Evolutionary conservation across 345 rosid species (phyloP), one percentile per base, ranked within the genome.

Genomic region (Linum lewisii): DNA sequence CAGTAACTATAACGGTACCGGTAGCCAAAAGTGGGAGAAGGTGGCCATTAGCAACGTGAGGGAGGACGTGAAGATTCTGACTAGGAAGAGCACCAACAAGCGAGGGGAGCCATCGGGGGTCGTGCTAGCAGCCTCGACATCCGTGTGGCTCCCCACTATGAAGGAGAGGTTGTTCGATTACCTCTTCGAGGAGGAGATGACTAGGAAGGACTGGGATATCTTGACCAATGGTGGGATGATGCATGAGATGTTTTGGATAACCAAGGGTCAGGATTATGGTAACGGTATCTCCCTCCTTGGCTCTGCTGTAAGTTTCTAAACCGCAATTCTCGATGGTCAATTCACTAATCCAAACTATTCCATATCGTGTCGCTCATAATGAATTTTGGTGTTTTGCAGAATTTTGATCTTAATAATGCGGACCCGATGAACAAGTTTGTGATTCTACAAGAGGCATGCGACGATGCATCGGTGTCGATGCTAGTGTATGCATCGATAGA

Each of bases 401-500:
- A 71, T 29, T 62, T 61, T 23, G 59, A 45, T 51, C 49, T 25
- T 9, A 32, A 68, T 16, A 3, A 11, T 47, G 60, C 67, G 13
- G 65, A 36, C 1, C 82, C 34, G 7, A 29, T 78, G 37, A 78
- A 50, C n/a, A 60, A 68, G 67, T 77, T 77, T 83, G 68, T 80
- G 23, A 73, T 84, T 62, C 61, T 87, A 51, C 90, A 87, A 72
- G 95, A 87, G 70, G 77, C 86, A 0, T 84, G 88, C 80, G 72
- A 37, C n/a, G 88, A 82, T 52, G 63, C 67, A 2, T 69, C 86
- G 2, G 84, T 84, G 21, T 79, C 90, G 1, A 37, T 74, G 6
- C 75, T 87, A 24, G 83, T 84, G 55, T 87, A 84, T 53, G 86
- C 90, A 0, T 88, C 95, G 0, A 78, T 84, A 1, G 88, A 84